Evolutionary conservation across 2,329 filamentous ascomycete species (phyloP), one percentile per base, ranked within the genome.

Genomic region (Zymoseptoria brevis): DNA sequence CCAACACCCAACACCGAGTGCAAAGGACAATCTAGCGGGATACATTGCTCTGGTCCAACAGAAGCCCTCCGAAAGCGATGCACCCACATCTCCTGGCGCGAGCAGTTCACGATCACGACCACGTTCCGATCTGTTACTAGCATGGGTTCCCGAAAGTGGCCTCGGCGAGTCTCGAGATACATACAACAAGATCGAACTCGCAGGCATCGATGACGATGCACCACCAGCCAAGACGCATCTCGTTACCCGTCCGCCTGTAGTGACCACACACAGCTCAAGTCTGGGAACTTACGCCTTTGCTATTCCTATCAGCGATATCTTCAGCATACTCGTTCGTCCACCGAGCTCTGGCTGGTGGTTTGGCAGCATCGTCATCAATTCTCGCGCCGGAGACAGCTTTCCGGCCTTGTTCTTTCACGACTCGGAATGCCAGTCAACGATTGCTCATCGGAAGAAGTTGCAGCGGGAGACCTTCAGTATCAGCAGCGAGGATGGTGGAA

Each of bases 321-420:
- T 95, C 75, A 96, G 90, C 26, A 80, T 99, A 4, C 81, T 96
- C 7, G 87, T 99, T 48, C 85, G 94, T 1, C 93, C 93, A 3
- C 95, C 94, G 4, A 96, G 90, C 72, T 76, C 96, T 7, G 95
- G 94, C 16, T 99, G 94, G 95, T 99, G 94, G 94, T 96, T 95
- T 73, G 94, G 94, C 35, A 96, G 91, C 63, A 76, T 99, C 26
- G 87, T 99, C 59, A 90, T 99, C 77, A 99, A 99, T 72, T 90
- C 89, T 1, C 81, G 89, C 11, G 86, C 88, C 0, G 95, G 95
- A 3, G 92, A 97, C 72, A 94, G 89, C 72, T 96, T 97, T 66
- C 94, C 94, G 0, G 91, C 94, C 0, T 78, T 99, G 1, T 99
- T 99, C 77, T 99, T 99, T 76, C 94, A 99, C 73, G 94, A 99